Evolutionary conservation across 2,329 filamentous ascomycete species (phyloP).

Genomic region (Sporothrix pseudoabietina): DNA sequence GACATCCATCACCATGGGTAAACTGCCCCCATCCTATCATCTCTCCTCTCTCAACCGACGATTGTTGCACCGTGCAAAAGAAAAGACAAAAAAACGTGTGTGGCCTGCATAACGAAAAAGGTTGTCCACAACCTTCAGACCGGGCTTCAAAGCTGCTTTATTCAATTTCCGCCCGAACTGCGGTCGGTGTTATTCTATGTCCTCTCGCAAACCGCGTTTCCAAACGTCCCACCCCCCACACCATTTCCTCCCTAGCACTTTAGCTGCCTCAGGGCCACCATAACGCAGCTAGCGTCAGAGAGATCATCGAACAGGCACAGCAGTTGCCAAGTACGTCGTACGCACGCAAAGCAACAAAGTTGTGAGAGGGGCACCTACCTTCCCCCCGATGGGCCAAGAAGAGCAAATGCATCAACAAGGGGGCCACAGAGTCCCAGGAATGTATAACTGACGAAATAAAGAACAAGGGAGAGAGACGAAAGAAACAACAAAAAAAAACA

Average conservation of each 20-base stretch:
- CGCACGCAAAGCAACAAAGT: background rate
- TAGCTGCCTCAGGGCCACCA: constrained; percentile 1
- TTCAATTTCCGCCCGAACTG: background rate
- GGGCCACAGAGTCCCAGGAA: background rate
- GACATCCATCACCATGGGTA: background rate
- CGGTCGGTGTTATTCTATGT: background rate
- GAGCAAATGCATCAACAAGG: background rate
- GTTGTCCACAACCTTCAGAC: background rate
- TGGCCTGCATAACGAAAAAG: background rate
- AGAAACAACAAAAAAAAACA: background rate
- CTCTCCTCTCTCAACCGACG: background rate
- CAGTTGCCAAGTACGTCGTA: background rate
- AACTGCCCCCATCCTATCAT: background rate
- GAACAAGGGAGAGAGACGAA: background rate
- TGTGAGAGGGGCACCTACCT: background rate
- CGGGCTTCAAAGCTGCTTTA: background rate
- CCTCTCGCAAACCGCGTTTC: background rate
- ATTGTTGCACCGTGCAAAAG: background rate
- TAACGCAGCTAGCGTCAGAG: constrained; percentile 13
- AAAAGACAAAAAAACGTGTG: background rate
- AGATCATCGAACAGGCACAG: constrained; percentile 4
- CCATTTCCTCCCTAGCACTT: constrained; percentile 1
- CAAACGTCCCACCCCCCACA: constrained; percentile 1
- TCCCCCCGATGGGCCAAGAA: background rate
- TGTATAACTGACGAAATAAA: background rate